Percentiles rank a stretch among this genome's conserved stretches.
phyloP scores from a whole-genome alignment of 2,329 filamentous ascomycete genomes.

The Curvularia sp. region DNA sequence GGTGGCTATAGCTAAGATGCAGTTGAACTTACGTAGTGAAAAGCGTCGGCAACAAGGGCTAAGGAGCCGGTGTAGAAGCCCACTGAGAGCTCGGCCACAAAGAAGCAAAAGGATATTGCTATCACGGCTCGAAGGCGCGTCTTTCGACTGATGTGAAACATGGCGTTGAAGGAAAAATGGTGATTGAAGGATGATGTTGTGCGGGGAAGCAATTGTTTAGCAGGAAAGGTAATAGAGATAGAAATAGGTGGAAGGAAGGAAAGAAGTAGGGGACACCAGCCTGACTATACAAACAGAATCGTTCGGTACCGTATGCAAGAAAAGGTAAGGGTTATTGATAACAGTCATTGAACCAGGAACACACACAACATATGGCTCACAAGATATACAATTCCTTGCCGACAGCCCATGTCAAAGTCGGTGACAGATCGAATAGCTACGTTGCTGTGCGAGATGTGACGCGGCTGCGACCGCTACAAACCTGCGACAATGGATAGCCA shows the following conservation, averaged over 20 bases:
- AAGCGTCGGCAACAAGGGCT: conserved; percentile 77
- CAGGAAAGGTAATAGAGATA: neutral
- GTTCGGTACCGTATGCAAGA: neutral
- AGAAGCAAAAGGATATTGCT: conserved; percentile 57
- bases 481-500: conserved; percentile 9
- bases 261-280: neutral
- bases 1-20: neutral
- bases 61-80: conserved; percentile 75
- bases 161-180: conserved; percentile 6
- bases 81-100: conserved; percentile 62
- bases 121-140: conserved; percentile 52
- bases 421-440: conserved; percentile 22
- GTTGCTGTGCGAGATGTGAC: conserved; percentile 9
- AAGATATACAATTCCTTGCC: neutral
- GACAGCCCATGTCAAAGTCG: conserved; percentile 3
- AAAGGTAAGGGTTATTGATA: neutral
- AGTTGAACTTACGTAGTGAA: conserved; percentile 71
- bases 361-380: neutral
- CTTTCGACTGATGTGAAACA: conserved; percentile 44
- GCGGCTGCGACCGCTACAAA: conserved; percentile 17
- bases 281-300: conserved; percentile 1
- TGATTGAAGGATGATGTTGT: neutral
- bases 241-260: neutral
- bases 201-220: neutral
- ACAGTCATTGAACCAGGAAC: neutral